phyloP scores from a whole-genome alignment of 176 grass and related monocot species.

The Ampelocalamus luodianensis region DNA sequence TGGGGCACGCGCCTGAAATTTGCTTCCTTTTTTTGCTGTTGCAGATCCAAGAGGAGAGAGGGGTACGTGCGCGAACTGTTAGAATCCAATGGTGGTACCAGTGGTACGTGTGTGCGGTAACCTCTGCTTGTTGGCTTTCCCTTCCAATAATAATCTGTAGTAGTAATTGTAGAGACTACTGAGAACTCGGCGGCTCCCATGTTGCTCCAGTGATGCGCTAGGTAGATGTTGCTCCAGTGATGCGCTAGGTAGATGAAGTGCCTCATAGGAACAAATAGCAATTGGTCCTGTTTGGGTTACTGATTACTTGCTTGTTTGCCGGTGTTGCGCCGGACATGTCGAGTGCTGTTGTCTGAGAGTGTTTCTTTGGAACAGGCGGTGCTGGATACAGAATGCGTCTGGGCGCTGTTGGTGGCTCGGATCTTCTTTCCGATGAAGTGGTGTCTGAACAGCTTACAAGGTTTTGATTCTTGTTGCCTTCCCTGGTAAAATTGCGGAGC shows the following conservation, averaged over 20 bases:
- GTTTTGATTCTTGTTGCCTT: conserved; percentile 34
- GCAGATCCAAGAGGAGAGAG: conserved; percentile 51
- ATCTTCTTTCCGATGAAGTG: conserved; percentile 84
- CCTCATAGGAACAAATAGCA: neutral
- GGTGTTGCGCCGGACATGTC: neutral
- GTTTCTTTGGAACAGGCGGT: conserved; percentile 30
- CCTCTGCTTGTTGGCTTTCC: neutral
- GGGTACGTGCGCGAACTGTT: conserved; percentile 33
- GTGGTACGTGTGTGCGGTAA: neutral
- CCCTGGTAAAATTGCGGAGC: neutral
- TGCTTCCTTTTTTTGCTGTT: neutral
- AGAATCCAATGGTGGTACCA: conserved; percentile 28
- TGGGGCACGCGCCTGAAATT: neutral
- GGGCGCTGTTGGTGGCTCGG: conserved; percentile 35
- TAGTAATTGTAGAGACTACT: neutral
- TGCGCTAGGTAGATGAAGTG: neutral
- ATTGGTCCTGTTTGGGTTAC: neutral
- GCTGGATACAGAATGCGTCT: neutral
- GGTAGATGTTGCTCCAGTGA: neutral
- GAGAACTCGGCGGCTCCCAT: neutral
- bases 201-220: neutral
- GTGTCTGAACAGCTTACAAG: conserved; percentile 95
- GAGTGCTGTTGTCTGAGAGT: neutral
- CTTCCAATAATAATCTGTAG: no score
- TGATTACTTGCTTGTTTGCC: neutral